phyloP scores from a whole-genome alignment of 1,284 basidiomycete species.

The Tetrapyrgos nigripes region DNA sequence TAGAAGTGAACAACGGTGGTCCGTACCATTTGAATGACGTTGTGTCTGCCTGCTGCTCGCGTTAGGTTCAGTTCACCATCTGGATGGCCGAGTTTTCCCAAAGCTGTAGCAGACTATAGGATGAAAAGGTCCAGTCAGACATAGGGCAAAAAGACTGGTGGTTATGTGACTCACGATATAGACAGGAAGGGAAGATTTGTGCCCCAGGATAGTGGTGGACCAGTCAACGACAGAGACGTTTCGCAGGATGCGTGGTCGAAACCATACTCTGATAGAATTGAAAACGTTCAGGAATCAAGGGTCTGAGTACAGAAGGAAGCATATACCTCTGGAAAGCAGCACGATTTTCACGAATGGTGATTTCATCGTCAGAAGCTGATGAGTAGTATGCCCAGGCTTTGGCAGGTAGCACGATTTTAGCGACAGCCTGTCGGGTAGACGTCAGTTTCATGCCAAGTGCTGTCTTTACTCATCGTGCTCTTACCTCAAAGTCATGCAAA shows the following conservation, averaged over 20 bases:
- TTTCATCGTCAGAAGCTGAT: conserved; percentile 88
- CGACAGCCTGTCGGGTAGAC: conserved; percentile 68
- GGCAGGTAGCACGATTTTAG: conserved; percentile 73
- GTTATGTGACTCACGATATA: conserved; percentile 65
- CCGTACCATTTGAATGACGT: conserved; percentile 92
- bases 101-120: conserved; percentile 74
- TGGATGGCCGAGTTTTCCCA: conserved; percentile 92
- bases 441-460: too few species aligned
- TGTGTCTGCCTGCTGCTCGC: conserved; percentile 79
- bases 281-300: not conserved
- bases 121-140: too few species aligned
- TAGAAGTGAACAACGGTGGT: not conserved
- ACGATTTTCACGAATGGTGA: conserved; percentile 89
- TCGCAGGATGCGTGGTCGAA: conserved; percentile 87
- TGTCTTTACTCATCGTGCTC: too few species aligned
- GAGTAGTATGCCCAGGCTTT: conserved; percentile 93
- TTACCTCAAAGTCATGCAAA: conserved; percentile 90
- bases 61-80: conserved; percentile 92
- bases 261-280: conserved; percentile 77
- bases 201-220: conserved; percentile 81
- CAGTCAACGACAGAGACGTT: conserved; percentile 87
- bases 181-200: conserved; percentile 77
- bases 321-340: conserved; percentile 81
- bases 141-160: not conserved
- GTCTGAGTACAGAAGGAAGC: not conserved